Evolutionary conservation across 768 basidiomycete species (phyloP).

Genomic region (Cubamyces sp.): DNA sequence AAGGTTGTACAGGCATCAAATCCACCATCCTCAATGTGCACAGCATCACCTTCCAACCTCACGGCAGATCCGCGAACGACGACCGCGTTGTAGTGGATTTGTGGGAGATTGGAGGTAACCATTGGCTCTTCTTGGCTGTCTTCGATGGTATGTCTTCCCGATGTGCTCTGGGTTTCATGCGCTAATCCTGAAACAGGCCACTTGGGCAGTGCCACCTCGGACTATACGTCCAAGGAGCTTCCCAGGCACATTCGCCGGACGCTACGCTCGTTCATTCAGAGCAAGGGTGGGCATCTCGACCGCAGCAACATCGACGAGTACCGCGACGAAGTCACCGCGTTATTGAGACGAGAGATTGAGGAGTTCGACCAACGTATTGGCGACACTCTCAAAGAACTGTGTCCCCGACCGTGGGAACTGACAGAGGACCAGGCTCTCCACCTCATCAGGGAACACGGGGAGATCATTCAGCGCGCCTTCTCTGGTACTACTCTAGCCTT

Average conservation of each 20-base stretch:
- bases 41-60: conserved; percentile 14
- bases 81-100: conserved; percentile 10
- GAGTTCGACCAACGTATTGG: conserved; percentile 8
- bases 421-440: background rate
- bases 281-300: background rate
- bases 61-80: background rate
- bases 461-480: conserved; percentile 6
- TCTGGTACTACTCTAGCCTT: conserved; percentile 8
- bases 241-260: background rate
- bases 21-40: background rate
- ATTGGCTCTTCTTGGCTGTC: conserved; percentile 11
- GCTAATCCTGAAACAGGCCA: background rate
- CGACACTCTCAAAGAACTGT: background rate
- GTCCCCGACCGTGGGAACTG: background rate
- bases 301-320: conserved; percentile 1
- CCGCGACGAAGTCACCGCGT: background rate
- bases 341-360: background rate
- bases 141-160: conserved; percentile 9
- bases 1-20: background rate
- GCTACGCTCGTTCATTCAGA: background rate
- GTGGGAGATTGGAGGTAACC: background rate
- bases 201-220: background rate
- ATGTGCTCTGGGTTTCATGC: background rate
- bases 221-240: background rate
- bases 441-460: background rate